Percentiles rank a stretch among this genome's conserved stretches.
Evolutionary conservation across 495 filamentous ascomycete species (phyloP).

Genomic region (Penicillium maclennaniae): DNA sequence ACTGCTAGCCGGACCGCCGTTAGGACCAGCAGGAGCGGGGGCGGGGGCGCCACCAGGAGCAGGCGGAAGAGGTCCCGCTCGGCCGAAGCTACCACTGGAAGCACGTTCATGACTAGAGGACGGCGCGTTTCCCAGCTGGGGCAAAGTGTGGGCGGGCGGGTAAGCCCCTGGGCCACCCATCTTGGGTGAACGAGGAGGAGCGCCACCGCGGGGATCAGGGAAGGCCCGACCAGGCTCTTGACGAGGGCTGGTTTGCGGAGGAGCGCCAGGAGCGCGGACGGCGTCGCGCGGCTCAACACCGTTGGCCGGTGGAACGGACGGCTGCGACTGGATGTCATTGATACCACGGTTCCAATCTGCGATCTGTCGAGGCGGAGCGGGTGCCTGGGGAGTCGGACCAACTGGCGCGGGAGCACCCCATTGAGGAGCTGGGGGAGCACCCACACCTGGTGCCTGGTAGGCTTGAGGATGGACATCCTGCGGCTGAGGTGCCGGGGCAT

Average conservation of each 20-base stretch:
- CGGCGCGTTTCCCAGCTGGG: slow-evolving; percentile 56
- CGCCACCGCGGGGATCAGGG: slow-evolving; percentile 60
- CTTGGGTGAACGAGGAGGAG: slow-evolving; percentile 61
- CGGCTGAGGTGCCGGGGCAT: slow-evolving; percentile 67
- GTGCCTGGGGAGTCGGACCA: slow-evolving; percentile 57
- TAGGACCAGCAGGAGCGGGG: slow-evolving; percentile 54
- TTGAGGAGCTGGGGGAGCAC: slow-evolving; percentile 74
- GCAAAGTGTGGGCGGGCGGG: slow-evolving; percentile 55
- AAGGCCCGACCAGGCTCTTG: slow-evolving; percentile 70
- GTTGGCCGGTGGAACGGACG: slow-evolving; percentile 62
- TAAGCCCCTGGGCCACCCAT: slow-evolving; percentile 59
- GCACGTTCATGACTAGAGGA: slow-evolving; percentile 48
- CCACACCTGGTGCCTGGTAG: slow-evolving; percentile 69
- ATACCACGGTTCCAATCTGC: slow-evolving; percentile 74
- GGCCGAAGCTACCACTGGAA: slow-evolving; percentile 54
- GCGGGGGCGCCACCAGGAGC: slow-evolving; percentile 45
- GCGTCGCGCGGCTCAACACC: slow-evolving; percentile 76
- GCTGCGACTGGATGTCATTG: slow-evolving; percentile 67
- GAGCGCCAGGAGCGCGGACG: slow-evolving; percentile 59
- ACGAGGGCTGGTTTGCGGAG: slow-evolving; percentile 64
- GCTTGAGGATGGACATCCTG: slow-evolving; percentile 86
- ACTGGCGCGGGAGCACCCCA: slow-evolving; percentile 72
- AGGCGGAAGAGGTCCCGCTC: slow-evolving; percentile 34
- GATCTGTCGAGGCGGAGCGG: slow-evolving; percentile 55
- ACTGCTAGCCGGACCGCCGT: slow-evolving; percentile 44